Percentiles rank a stretch among this genome's conserved stretches.
Conservation (phyloP, 164 flowering plant species). For the Nymphaea colorata region DNA sequence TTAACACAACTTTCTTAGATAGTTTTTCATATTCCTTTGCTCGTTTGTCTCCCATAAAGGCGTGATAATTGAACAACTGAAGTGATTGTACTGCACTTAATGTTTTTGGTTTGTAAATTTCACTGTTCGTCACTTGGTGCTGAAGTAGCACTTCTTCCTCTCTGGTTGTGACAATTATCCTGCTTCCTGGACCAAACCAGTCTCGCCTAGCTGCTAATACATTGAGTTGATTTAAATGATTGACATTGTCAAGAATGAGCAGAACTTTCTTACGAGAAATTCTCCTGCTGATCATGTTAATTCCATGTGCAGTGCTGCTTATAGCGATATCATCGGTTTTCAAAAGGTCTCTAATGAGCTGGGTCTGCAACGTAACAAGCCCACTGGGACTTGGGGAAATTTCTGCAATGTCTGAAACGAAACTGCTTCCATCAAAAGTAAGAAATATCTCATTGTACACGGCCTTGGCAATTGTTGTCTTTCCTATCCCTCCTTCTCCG, state of each 20-base stretch:
- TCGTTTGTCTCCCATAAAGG: background rate
- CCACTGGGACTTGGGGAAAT: background rate
- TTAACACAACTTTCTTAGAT: background rate
- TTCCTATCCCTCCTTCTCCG: background rate
- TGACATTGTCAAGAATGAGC: background rate
- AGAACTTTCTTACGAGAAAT: background rate
- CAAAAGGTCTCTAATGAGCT: background rate
- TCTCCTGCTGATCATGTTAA: background rate
- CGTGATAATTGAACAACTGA: background rate
- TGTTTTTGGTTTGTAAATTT: background rate
- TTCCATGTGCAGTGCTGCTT: background rate
- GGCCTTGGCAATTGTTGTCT: conserved; percentile 1
- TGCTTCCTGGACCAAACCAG: background rate
- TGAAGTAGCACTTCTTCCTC: background rate
- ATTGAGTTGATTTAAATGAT: background rate
- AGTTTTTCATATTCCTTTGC: background rate
- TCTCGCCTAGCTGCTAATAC: background rate
- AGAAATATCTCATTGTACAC: background rate
- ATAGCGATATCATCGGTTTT: background rate
- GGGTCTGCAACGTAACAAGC: background rate
- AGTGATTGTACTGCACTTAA: background rate
- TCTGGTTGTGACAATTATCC: background rate
- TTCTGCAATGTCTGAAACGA: background rate
- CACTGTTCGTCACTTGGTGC: background rate
- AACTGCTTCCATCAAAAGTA: background rate